These are phyloP conservation scores for Apiospora saccharicola DNA, from an alignment of 2,329 filamentous ascomycete species.

Conservation along the genomic window DNA sequence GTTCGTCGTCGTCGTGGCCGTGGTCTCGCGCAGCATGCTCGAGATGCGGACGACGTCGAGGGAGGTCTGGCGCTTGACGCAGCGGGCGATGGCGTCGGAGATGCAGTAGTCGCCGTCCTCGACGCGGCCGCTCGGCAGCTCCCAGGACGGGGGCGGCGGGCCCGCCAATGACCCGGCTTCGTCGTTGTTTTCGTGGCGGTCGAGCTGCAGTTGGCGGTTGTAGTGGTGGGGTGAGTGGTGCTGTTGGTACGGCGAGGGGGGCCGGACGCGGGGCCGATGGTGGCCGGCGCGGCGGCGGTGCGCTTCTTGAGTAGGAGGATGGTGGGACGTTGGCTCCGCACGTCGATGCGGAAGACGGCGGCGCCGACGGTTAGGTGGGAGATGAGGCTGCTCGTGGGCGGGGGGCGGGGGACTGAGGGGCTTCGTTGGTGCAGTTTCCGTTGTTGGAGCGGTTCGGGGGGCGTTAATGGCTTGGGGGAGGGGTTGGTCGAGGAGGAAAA, in stretches of 20 bases:
- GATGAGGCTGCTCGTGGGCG: neutral
- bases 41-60: slow-evolving; percentile 36
- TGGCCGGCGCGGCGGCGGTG: slow-evolving; percentile 18
- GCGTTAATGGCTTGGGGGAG: neutral
- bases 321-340: slow-evolving; percentile 34
- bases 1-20: neutral
- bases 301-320: slow-evolving; percentile 37
- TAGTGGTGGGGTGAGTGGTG: slow-evolving; percentile 1
- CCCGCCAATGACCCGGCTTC: neutral
- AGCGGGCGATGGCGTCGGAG: slow-evolving; percentile 38
- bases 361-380: slow-evolving; percentile 35
- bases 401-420: neutral
- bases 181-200: neutral
- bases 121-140: slow-evolving; percentile 39
- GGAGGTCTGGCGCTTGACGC: slow-evolving; percentile 37
- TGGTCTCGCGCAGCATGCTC: slow-evolving; percentile 35
- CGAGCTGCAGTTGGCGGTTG: neutral
- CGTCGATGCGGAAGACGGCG: slow-evolving; percentile 40
- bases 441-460: neutral
- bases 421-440: neutral
- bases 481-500: neutral
- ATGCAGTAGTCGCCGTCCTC: slow-evolving; percentile 39
- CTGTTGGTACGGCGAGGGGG: slow-evolving; percentile 4
- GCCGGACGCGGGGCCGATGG: neutral
- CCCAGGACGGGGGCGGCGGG: slow-evolving; percentile 28